Conservation (phyloP, 257 asterid species). For the Rauvolfia tetraphylla region DNA sequence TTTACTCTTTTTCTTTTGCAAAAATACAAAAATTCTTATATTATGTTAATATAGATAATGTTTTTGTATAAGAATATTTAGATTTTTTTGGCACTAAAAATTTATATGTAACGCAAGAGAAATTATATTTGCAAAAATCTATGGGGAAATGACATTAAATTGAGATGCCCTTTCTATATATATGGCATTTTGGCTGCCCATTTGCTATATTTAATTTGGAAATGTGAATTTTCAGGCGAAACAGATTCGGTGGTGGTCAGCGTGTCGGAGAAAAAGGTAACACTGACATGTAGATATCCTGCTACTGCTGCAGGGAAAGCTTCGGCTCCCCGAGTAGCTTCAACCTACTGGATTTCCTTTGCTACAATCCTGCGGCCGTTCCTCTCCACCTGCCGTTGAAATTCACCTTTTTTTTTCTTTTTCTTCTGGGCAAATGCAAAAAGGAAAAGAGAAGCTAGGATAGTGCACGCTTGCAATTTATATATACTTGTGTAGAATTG, state of each 20-base stretch:
- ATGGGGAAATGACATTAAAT: background rate
- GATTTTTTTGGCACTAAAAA: too few relatives aligned
- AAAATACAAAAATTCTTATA: too few relatives aligned
- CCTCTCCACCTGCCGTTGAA: slow-evolving; percentile 38
- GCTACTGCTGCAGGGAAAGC: slow-evolving; percentile 10
- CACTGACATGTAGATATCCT: slow-evolving; percentile 53
- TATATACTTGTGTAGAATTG: slow-evolving; percentile 4
- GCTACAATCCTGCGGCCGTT: slow-evolving; percentile 30
- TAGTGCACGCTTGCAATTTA: background rate
- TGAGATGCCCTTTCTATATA: background rate
- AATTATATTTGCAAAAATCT: too few relatives aligned
- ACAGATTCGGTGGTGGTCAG: slow-evolving; percentile 68
- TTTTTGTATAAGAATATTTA: too few relatives aligned
- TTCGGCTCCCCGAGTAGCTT: slow-evolving; percentile 23
- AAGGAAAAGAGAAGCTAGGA: background rate
- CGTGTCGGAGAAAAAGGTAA: slow-evolving; percentile 67
- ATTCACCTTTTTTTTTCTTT: background rate
- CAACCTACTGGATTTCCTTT: slow-evolving; percentile 22
- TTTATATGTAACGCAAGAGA: too few relatives aligned
- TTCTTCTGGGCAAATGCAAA: background rate
- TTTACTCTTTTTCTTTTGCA: too few relatives aligned
- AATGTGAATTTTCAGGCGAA: slow-evolving; percentile 43
- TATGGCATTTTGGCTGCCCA: background rate
- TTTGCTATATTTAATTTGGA: background rate
- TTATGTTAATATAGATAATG: too few relatives aligned